phyloP scores from a whole-genome alignment of 2,329 filamentous ascomycete species.

The Sarocladium kiliense region DNA sequence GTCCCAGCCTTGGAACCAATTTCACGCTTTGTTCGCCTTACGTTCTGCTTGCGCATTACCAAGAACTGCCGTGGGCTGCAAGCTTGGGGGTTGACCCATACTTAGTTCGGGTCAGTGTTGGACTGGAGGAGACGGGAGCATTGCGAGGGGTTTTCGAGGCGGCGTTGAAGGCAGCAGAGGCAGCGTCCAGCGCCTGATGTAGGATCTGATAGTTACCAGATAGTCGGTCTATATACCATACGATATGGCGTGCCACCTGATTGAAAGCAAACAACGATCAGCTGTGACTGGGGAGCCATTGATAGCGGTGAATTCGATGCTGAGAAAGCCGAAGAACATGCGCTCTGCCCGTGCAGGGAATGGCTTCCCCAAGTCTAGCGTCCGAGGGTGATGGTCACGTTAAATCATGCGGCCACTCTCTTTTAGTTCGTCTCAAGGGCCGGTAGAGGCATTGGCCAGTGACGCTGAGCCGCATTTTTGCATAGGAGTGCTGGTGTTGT shows the following conservation, averaged over 20 bases:
- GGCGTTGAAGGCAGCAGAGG: constrained; percentile 59
- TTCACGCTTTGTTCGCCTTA: constrained; percentile 93
- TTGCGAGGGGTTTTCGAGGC: constrained; percentile 58
- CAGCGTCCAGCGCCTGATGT: not conserved
- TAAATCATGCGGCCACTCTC: too few species aligned
- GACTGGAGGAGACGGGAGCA: constrained; percentile 71
- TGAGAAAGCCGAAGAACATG: too few species aligned
- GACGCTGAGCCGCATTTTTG: too few species aligned
- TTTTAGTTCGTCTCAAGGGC: too few species aligned
- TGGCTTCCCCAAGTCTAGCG: too few species aligned
- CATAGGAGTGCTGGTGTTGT: too few species aligned
- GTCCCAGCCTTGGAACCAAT: constrained; percentile 91
- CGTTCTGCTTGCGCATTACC: constrained; percentile 85
- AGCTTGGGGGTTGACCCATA: constrained; percentile 76
- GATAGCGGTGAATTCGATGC: too few species aligned
- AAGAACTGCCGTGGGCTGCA: constrained; percentile 85
- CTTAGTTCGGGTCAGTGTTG: constrained; percentile 82
- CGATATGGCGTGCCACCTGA: not conserved
- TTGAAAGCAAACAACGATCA: too few species aligned
- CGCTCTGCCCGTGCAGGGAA: too few species aligned
- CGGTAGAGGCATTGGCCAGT: too few species aligned
- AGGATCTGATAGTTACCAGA: not conserved
- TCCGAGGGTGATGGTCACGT: too few species aligned
- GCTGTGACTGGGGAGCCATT: too few species aligned
- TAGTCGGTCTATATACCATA: not conserved